Evolutionary conservation across 176 grass and related monocot genomes (phyloP).

Genomic region (Eragrostis curvula): DNA sequence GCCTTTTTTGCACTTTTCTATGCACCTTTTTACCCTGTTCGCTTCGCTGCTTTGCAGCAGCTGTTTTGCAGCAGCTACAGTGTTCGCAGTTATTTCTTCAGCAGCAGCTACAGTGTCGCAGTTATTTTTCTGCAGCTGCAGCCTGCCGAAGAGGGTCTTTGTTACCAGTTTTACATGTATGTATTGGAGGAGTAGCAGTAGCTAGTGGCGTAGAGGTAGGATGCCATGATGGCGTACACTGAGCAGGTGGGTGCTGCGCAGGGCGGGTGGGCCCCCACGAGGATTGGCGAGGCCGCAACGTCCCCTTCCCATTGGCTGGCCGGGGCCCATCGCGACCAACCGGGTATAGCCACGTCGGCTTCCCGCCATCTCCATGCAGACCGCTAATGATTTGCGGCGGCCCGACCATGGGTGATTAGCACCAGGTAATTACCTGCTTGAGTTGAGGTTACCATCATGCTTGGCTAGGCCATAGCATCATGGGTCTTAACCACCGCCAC

Average conservation of each 20-base stretch:
- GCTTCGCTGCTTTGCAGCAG: too few species aligned
- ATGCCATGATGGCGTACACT: slow-evolving; percentile 48
- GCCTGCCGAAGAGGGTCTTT: too few species aligned
- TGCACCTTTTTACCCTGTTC: too few species aligned
- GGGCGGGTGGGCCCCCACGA: slow-evolving; percentile 38
- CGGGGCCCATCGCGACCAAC: slow-evolving; percentile 21
- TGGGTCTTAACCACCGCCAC: slow-evolving; percentile 29
- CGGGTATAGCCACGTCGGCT: slow-evolving; percentile 2
- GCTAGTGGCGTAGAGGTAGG: slow-evolving; percentile 38
- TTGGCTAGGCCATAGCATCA: neutral
- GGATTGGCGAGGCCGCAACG: slow-evolving; percentile 51
- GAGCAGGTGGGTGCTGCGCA: slow-evolving; percentile 26
- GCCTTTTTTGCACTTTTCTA: slow-evolving; percentile 6
- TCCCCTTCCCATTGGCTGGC: slow-evolving; percentile 30
- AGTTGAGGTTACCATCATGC: slow-evolving; percentile 16
- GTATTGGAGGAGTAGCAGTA: neutral
- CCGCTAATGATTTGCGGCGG: slow-evolving; percentile 38
- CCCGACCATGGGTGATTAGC: slow-evolving; percentile 33
- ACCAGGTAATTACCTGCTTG: neutral
- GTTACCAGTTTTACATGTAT: neutral
- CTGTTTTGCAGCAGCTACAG: too few species aligned
- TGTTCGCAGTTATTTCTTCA: too few species aligned
- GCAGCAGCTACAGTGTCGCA: too few species aligned
- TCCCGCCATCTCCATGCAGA: slow-evolving; percentile 1
- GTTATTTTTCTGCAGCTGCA: too few species aligned